These are phyloP conservation scores for Irpex rosettiformis DNA, from an alignment of 1,284 basidiomycete genomes.

Conservation along the genomic window DNA sequence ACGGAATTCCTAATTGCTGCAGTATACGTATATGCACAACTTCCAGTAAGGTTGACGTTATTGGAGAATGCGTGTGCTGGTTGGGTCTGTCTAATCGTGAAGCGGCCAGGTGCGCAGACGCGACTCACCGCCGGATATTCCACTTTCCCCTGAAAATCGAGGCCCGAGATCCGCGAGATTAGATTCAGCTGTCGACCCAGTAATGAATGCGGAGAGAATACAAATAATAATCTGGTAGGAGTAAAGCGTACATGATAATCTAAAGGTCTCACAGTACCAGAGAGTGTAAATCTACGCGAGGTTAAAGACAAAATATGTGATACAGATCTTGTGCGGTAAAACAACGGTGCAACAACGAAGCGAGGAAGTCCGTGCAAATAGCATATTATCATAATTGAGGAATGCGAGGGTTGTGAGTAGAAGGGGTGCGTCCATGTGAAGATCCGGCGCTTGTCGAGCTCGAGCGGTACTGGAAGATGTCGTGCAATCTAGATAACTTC, in stretches of 20 bases:
- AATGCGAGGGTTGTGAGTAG: conserved; percentile 18
- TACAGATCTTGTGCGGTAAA: not conserved
- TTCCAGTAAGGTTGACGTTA: too few species aligned
- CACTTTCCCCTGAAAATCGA: too few species aligned
- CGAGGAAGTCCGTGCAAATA: not conserved
- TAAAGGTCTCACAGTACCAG: not conserved
- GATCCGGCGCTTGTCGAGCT: conserved; percentile 65
- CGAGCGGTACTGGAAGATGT: conserved; percentile 78
- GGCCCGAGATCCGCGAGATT: too few species aligned
- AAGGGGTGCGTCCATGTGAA: conserved; percentile 39
- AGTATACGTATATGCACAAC: too few species aligned
- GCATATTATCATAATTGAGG: conserved; percentile 15
- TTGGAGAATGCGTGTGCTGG: too few species aligned
- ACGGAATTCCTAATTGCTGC: too few species aligned
- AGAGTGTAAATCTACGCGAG: not conserved
- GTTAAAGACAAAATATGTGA: not conserved
- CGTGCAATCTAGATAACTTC: conserved; percentile 69
- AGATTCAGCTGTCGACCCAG: too few species aligned
- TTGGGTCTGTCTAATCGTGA: too few species aligned
- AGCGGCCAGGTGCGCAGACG: too few species aligned
- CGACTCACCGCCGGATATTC: too few species aligned
- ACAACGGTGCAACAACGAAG: not conserved
- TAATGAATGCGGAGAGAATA: too few species aligned
- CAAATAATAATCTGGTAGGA: not conserved
- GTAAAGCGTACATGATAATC: conserved; percentile 1